Percentiles rank a stretch among this genome's conserved stretches.
These are phyloP conservation scores for Trametes gibbosa DNA, from an alignment of 768 basidiomycete genomes.

Conservation along the genomic window DNA sequence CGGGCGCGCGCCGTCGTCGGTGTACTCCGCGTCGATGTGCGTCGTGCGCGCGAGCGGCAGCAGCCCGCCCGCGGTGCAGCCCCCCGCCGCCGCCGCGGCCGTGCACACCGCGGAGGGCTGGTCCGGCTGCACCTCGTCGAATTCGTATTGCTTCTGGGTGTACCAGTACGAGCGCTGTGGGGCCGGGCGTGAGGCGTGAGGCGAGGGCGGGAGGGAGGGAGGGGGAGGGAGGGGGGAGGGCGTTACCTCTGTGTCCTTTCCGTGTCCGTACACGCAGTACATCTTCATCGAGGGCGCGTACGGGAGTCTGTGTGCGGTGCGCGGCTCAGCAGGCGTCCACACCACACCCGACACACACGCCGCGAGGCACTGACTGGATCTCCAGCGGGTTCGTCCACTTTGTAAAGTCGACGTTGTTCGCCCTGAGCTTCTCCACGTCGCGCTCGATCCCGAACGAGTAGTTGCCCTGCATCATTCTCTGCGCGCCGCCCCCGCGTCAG, in stretches of 20 bases:
- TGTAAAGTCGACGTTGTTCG: conserved; percentile 67
- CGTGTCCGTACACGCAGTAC: conserved; percentile 91
- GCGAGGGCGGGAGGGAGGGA: too few species aligned
- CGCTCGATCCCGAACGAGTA: conserved; percentile 90
- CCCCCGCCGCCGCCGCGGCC: too few species aligned
- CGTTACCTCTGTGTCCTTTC: conserved; percentile 91
- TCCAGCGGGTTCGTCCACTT: conserved; percentile 96
- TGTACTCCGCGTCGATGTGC: conserved; percentile 86
- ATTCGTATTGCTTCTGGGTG: conserved; percentile 63
- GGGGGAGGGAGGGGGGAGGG: not conserved
- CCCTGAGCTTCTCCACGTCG: conserved; percentile 57
- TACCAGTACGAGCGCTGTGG: conserved; percentile 87
- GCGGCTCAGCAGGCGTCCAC: not conserved
- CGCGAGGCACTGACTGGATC: conserved; percentile 60
- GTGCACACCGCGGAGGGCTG: conserved; percentile 40
- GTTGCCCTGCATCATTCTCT: conserved; percentile 82
- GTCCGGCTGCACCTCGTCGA: conserved; percentile 56
- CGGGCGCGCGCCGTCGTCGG: conserved; percentile 56
- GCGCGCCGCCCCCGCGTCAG: not conserved
- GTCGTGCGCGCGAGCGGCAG: conserved; percentile 54
- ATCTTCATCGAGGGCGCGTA: conserved; percentile 90
- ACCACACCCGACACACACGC: too few species aligned
- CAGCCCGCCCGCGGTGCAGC: too few species aligned
- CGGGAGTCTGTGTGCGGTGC: conserved; percentile 55
- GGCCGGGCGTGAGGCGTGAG: too few species aligned